Conservation (phyloP, 345 rosid genomes). For the Citrus medica region DNA sequence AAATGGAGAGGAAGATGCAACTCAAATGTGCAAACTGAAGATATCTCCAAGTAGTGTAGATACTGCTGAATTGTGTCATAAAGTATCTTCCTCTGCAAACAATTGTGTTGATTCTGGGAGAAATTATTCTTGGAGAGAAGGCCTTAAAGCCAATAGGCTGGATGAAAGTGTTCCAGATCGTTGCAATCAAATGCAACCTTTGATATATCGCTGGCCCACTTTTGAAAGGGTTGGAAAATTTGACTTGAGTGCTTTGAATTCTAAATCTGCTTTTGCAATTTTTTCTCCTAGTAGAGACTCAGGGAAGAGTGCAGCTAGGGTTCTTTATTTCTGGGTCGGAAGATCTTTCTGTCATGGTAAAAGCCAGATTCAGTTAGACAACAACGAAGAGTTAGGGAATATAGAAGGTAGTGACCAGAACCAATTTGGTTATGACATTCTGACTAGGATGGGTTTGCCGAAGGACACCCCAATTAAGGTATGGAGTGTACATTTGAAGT, state of each 20-base stretch:
- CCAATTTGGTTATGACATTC: slow-evolving; percentile 51
- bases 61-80: slow-evolving; percentile 24
- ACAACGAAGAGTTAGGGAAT: slow-evolving; percentile 30
- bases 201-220: slow-evolving; percentile 68
- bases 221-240: slow-evolving; percentile 55
- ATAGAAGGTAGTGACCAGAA: slow-evolving; percentile 54
- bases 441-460: slow-evolving; percentile 57
- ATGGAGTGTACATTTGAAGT: slow-evolving; percentile 13
- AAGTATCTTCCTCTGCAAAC: slow-evolving; percentile 29
- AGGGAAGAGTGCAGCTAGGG: slow-evolving; percentile 40
- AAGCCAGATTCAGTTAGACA: slow-evolving; percentile 41
- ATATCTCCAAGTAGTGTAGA: slow-evolving; percentile 32
- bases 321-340: slow-evolving; percentile 86
- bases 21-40: slow-evolving; percentile 28
- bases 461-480: slow-evolving; percentile 67
- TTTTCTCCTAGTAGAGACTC: slow-evolving; percentile 33
- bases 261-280: slow-evolving; percentile 63
- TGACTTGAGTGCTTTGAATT: slow-evolving; percentile 42
- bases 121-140: slow-evolving; percentile 23
- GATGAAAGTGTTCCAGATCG: slow-evolving; percentile 21
- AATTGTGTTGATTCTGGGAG: slow-evolving; percentile 26
- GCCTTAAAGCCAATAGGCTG: slow-evolving; percentile 10
- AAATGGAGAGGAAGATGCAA: slow-evolving; percentile 30
- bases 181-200: slow-evolving; percentile 32
- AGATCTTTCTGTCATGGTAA: slow-evolving; percentile 45